phyloP scores from a whole-genome alignment of 2,329 filamentous ascomycete species.

The Penicillium polonicum region DNA sequence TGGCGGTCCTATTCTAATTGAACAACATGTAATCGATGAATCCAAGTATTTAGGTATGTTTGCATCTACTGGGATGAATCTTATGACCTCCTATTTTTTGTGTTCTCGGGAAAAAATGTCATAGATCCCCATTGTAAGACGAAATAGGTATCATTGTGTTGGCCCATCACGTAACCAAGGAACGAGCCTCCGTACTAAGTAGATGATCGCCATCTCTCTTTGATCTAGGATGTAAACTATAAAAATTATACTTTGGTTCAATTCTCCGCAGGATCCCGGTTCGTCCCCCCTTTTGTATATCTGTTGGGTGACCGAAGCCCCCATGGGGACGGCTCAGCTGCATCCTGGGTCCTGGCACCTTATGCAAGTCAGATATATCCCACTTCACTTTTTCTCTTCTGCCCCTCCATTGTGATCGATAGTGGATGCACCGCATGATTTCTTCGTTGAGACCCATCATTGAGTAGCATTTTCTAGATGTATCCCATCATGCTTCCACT shows the following conservation, averaged over 20 bases:
- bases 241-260: not conserved
- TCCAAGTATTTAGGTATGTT: not conserved
- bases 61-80: not conserved
- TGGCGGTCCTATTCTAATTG: not conserved
- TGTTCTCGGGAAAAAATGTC: not conserved
- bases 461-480: not conserved
- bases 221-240: not conserved
- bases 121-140: not conserved
- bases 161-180: not conserved
- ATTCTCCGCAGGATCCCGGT: not conserved
- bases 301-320: not conserved
- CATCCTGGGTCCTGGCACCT: not conserved
- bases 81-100: not conserved
- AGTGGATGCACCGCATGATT: not conserved
- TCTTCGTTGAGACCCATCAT: not conserved
- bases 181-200: not conserved
- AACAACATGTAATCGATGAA: not conserved
- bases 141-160: not conserved
- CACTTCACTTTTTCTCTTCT: not conserved
- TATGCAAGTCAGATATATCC: not conserved
- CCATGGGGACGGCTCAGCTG: not conserved
- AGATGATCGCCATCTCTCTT: constrained; percentile 5
- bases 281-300: not conserved
- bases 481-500: not conserved
- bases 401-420: not conserved